Conservation (phyloP, 768 basidiomycete genomes). For the Mycena maculata region DNA sequence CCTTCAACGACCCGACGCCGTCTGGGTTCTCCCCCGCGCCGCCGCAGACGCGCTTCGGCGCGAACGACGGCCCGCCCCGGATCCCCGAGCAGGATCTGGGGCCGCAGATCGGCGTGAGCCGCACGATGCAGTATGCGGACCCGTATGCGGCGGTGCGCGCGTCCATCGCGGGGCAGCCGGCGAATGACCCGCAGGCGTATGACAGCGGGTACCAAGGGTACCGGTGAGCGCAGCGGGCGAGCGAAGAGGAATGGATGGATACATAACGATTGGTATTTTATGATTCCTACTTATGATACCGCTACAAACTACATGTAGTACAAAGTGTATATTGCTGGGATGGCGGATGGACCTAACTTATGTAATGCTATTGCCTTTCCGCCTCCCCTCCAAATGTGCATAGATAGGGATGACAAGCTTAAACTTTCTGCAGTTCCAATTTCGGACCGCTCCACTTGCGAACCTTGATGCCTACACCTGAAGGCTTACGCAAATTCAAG, state of each 20-base stretch:
- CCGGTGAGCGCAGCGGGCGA: slow-evolving; percentile 44
- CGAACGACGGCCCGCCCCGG: slow-evolving; percentile 46
- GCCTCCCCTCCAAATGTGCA: no score
- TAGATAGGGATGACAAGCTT: no score
- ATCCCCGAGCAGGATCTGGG: slow-evolving; percentile 58
- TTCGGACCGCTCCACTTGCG: neutral
- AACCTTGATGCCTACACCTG: no score
- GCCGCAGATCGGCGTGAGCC: slow-evolving; percentile 67
- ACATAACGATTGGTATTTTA: slow-evolving; percentile 11
- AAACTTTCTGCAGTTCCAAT: no score
- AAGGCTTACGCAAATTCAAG: no score
- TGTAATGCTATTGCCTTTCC: slow-evolving; percentile 15
- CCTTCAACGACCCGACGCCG: slow-evolving; percentile 90
- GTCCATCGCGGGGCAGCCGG: slow-evolving; percentile 54
- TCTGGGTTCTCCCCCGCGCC: slow-evolving; percentile 66
- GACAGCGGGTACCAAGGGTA: slow-evolving; percentile 63
- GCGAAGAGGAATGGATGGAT: slow-evolving; percentile 17
- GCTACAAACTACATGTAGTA: slow-evolving; percentile 24
- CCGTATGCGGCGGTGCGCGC: slow-evolving; percentile 87
- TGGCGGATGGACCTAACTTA: slow-evolving; percentile 25
- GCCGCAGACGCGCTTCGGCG: slow-evolving; percentile 39
- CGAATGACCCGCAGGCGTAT: slow-evolving; percentile 60
- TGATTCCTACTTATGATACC: slow-evolving; percentile 20
- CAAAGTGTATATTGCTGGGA: slow-evolving; percentile 21
- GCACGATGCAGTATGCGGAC: slow-evolving; percentile 95